These are phyloP conservation scores for Backusella tarrabulga DNA, from an alignment of 192 early-diverging fungal genomes.

Conservation along the genomic window DNA sequence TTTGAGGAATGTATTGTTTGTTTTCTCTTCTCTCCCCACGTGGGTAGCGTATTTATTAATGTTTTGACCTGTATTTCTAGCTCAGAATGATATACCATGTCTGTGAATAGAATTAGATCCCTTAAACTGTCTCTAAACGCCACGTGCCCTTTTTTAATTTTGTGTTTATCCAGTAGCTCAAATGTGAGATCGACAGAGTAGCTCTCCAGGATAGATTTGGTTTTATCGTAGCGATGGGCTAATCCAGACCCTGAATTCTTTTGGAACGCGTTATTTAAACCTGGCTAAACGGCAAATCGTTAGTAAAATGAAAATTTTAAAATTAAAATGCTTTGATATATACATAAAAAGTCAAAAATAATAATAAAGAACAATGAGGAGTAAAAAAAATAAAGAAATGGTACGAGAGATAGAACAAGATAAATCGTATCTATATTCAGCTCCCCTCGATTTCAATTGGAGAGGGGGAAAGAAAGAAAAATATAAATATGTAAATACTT, in stretches of 20 bases:
- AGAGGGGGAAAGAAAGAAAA: neutral
- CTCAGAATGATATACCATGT: constrained; percentile 9
- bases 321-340: neutral
- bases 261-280: constrained; percentile 86
- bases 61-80: constrained; percentile 7
- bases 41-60: neutral
- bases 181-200: constrained; percentile 71
- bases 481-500: constrained; percentile 12
- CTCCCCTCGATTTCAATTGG: neutral
- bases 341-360: neutral
- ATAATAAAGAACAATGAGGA: neutral
- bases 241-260: constrained; percentile 76
- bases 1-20: constrained; percentile 4
- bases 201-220: constrained; percentile 77
- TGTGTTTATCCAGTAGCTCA: constrained; percentile 63
- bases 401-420: neutral
- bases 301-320: neutral
- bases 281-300: constrained; percentile 55
- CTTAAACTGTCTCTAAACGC: neutral
- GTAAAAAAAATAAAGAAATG: neutral
- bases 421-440: neutral
- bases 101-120: constrained; percentile 15
- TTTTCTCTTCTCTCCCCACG: neutral
- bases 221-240: constrained; percentile 58
- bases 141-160: constrained; percentile 46